phyloP scores from a whole-genome alignment of 257 asterid species.

The Solanum medicagineum region DNA sequence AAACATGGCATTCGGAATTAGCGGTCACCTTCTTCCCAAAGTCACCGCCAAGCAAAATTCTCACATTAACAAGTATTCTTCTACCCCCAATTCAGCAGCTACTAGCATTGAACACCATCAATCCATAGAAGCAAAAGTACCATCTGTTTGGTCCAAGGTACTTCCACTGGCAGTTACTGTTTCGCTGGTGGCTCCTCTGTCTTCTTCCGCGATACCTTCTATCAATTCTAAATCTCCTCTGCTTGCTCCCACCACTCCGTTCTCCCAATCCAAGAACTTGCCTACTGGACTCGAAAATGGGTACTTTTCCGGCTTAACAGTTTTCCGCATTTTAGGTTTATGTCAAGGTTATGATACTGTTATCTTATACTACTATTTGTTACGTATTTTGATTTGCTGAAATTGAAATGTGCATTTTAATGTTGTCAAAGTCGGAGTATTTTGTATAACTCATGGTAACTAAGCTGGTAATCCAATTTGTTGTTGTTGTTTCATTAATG shows the following conservation, averaged over 20 bases:
- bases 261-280: constrained; percentile 71
- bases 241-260: constrained; percentile 47
- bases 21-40: not conserved
- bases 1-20: not conserved
- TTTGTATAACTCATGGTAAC: not conserved
- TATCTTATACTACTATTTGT: not conserved
- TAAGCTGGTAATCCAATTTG: not conserved
- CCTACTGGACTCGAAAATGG: constrained; percentile 76
- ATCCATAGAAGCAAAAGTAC: not conserved
- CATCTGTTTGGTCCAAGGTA: constrained; percentile 11
- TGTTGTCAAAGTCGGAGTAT: not conserved
- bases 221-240: constrained; percentile 30
- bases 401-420: not conserved
- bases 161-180: constrained; percentile 53
- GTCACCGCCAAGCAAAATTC: not conserved
- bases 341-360: too few species aligned
- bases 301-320: constrained; percentile 1
- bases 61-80: not conserved
- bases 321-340: not conserved
- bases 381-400: not conserved
- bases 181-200: constrained; percentile 51
- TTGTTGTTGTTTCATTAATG: not conserved
- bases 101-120: not conserved
- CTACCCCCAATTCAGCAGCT: not conserved
- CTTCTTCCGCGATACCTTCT: constrained; percentile 63